Percentiles rank a stretch among this genome's conserved stretches.
These are phyloP conservation scores for Arbutus unedo DNA, from an alignment of 148 eudicot genomes.

Conservation along the genomic window DNA sequence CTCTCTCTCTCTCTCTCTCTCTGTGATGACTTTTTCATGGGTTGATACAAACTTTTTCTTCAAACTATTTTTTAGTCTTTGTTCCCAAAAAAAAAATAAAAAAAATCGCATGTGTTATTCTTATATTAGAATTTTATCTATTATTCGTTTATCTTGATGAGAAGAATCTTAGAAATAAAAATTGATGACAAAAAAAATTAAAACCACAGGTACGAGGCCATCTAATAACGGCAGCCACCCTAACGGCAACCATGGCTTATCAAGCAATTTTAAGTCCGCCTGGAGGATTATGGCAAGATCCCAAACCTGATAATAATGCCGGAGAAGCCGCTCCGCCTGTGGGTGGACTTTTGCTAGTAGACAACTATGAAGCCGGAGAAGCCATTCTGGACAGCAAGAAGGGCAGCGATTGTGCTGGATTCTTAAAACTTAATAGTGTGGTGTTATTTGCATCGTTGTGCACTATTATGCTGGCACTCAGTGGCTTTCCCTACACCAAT, in stretches of 20 bases:
- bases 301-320: background rate
- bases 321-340: background rate
- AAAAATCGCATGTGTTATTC: no score
- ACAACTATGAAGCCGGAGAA: background rate
- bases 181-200: background rate
- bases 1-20: no score
- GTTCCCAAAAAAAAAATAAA: no score
- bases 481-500: background rate
- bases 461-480: background rate
- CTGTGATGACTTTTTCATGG: no score
- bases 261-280: constrained; percentile 1
- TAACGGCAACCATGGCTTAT: constrained; percentile 7
- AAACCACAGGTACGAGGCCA: background rate
- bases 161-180: no score
- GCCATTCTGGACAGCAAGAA: background rate
- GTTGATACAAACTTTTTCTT: no score
- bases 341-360: background rate
- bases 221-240: background rate
- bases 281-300: background rate
- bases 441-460: background rate
- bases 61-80: no score
- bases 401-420: rapidly evolving
- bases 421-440: background rate
- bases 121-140: no score
- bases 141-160: no score